phyloP scores from a whole-genome alignment of 1,284 basidiomycete species.

The Ceratorhiza oryzae-sativae region DNA sequence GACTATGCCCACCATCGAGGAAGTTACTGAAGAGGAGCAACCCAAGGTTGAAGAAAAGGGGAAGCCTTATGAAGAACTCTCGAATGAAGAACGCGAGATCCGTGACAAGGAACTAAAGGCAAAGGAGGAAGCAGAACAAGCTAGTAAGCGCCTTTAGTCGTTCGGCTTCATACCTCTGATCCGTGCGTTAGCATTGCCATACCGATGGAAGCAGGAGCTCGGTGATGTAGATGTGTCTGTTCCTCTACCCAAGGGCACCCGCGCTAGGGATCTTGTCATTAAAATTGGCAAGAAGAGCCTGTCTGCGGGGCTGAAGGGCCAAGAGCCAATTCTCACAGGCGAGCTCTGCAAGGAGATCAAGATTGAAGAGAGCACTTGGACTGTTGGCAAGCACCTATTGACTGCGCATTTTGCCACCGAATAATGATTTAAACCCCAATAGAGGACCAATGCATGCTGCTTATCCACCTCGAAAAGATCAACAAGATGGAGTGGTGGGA shows the following conservation, averaged over 20 bases:
- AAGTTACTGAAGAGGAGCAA: conserved; percentile 29
- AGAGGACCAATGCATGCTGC: conserved; percentile 82
- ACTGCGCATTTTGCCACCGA: not conserved
- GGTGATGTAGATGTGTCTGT: conserved; percentile 85
- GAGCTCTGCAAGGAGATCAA: conserved; percentile 94
- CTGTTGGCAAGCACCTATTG: conserved; percentile 68
- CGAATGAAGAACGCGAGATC: conserved; percentile 75
- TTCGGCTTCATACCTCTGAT: conserved; percentile 38
- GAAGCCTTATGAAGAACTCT: conserved; percentile 76
- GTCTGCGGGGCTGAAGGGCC: conserved; percentile 83
- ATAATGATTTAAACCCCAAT: conserved; percentile 7
- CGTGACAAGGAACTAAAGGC: conserved; percentile 73
- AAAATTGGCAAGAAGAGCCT: conserved; percentile 83
- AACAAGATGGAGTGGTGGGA: conserved; percentile 97
- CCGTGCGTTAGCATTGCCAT: conserved; percentile 75
- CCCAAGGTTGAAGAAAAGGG: conserved; percentile 10
- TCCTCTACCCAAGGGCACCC: conserved; percentile 86
- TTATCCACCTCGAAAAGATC: conserved; percentile 86
- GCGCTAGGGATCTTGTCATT: conserved; percentile 77
- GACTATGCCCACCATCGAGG: conserved; percentile 36
- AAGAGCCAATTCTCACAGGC: conserved; percentile 86
- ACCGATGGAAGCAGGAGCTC: conserved; percentile 91
- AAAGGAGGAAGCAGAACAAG: conserved; percentile 82
- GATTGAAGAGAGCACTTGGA: conserved; percentile 97
- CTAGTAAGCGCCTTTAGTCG: conserved; percentile 61